Conservation (phyloP, 1,139 yeast species). For the Petasospora fabianii region DNA sequence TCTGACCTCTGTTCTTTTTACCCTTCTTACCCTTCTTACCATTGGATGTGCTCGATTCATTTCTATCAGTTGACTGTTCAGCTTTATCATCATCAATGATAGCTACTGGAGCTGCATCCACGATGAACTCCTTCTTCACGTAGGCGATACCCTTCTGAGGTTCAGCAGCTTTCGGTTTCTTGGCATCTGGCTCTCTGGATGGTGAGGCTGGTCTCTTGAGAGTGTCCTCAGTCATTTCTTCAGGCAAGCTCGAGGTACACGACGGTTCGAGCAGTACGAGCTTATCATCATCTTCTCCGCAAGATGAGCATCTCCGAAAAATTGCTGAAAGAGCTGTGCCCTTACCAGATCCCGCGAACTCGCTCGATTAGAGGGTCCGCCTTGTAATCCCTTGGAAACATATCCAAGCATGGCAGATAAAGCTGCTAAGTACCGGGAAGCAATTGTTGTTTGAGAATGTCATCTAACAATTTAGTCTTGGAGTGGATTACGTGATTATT, state of each 20-base stretch:
- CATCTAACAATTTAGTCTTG: too few species aligned
- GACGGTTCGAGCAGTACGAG: too few species aligned
- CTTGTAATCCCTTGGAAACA: too few species aligned
- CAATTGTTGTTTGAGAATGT: too few species aligned
- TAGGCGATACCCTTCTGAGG: constrained; percentile 52
- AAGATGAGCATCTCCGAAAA: background rate
- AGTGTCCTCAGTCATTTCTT: constrained; percentile 16
- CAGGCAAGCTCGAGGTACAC: background rate
- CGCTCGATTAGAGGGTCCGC: too few species aligned
- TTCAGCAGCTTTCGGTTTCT: constrained; percentile 16
- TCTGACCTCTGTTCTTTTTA: constrained; percentile 74
- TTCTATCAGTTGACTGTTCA: constrained; percentile 34
- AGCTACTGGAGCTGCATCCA: constrained; percentile 26
- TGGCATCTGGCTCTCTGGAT: constrained; percentile 7
- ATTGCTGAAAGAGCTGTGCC: background rate
- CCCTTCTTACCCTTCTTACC: constrained; percentile 47
- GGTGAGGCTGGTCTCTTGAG: constrained; percentile 24
- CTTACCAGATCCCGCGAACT: background rate
- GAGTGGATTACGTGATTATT: too few species aligned
- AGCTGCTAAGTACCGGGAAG: too few species aligned
- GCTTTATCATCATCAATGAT: constrained; percentile 29
- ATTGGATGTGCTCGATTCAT: constrained; percentile 39
- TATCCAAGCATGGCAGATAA: too few species aligned
- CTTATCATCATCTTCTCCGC: background rate
- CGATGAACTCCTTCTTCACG: constrained; percentile 59